These are phyloP conservation scores for Epichloe gansuensis DNA, from an alignment of 2,329 filamentous ascomycete genomes.

Conservation along the genomic window DNA sequence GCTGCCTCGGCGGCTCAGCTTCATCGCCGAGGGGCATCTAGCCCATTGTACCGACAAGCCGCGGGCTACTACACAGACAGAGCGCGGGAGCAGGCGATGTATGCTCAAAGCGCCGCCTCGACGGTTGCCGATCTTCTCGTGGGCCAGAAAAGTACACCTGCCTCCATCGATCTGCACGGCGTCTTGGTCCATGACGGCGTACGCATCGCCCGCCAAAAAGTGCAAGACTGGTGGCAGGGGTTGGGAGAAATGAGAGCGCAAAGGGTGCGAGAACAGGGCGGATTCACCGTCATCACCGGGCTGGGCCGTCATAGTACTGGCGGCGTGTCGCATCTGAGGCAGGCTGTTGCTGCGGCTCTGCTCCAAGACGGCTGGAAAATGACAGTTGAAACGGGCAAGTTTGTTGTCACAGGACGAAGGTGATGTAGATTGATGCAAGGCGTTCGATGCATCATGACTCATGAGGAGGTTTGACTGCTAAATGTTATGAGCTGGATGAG, in stretches of 20 bases:
- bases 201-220: conserved; percentile 58
- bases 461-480: too few relatives aligned
- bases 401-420: conserved; percentile 53
- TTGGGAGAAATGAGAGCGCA: conserved; percentile 52
- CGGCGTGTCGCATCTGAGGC: conserved; percentile 63
- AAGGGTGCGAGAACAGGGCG: conserved; percentile 33
- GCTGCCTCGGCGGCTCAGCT: conserved; percentile 27
- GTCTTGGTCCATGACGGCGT: conserved; percentile 71
- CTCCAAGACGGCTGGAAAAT: conserved; percentile 74
- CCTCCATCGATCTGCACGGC: conserved; percentile 68
- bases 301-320: conserved; percentile 66
- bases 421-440: conserved; percentile 9
- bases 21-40: conserved; percentile 45
- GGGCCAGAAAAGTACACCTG: conserved; percentile 47
- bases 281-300: conserved; percentile 69
- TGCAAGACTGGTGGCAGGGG: conserved; percentile 63
- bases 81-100: conserved; percentile 50
- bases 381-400: conserved; percentile 56
- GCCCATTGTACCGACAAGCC: conserved; percentile 61
- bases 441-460: too few relatives aligned
- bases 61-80: conserved; percentile 65
- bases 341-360: conserved; percentile 66
- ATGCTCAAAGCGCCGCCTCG: conserved; percentile 47
- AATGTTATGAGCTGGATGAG: too few relatives aligned
- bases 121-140: conserved; percentile 60